A percentile compares a stretch with the other conserved stretches of the same genome.
Evolutionary conservation across 495 filamentous ascomycete species (phyloP).

Genomic region (Penicillium steckii): DNA sequence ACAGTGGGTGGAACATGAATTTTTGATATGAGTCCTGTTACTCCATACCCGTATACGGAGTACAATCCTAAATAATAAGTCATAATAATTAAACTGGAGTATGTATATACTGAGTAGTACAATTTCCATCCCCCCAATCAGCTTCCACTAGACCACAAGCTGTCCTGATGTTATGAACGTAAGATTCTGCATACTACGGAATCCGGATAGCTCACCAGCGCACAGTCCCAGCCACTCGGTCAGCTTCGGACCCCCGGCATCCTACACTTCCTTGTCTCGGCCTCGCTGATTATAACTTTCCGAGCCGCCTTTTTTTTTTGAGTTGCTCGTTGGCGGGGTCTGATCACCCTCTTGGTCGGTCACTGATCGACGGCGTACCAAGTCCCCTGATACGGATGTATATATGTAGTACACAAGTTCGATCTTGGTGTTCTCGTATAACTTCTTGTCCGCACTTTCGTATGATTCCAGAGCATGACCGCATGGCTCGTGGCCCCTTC

Average conservation of each 20-base stretch:
- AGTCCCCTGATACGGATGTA: neutral
- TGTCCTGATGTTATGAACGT: no score
- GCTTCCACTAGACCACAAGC: no score
- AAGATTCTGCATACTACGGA: neutral
- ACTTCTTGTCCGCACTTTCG: neutral
- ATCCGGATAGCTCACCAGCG: no score
- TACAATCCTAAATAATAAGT: neutral
- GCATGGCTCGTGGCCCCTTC: neutral
- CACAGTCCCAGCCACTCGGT: slow-evolving; percentile 7
- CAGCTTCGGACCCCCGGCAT: slow-evolving; percentile 13
- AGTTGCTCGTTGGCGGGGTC: slow-evolving; percentile 8
- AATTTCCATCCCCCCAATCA: no score
- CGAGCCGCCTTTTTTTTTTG: slow-evolving; percentile 24
- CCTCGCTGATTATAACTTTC: slow-evolving; percentile 10
- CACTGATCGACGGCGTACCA: neutral
- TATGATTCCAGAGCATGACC: neutral
- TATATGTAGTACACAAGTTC: neutral
- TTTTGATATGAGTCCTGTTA: no score
- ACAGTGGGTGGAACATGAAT: neutral
- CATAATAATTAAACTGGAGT: no score
- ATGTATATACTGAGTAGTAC: no score
- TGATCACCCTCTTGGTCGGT: neutral
- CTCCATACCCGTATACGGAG: neutral
- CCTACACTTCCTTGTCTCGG: slow-evolving; percentile 15
- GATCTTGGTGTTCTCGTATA: neutral